phyloP scores from a whole-genome alignment of 2,329 filamentous ascomycete genomes.

The Aciculosporium take region DNA sequence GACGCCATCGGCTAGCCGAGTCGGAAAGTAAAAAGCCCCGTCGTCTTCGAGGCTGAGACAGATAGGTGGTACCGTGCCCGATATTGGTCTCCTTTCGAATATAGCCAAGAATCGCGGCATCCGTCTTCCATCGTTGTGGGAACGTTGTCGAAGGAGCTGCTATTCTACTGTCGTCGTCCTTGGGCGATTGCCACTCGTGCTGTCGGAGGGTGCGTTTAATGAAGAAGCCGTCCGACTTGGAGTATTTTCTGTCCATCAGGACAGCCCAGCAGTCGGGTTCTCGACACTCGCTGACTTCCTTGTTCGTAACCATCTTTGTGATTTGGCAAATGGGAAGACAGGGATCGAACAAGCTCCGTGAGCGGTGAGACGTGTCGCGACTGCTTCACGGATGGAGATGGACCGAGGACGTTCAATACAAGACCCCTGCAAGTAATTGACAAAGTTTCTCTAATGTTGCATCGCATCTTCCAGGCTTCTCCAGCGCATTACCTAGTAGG shows the following conservation, averaged over 20 bases:
- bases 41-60: conserved; percentile 7
- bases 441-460: too few relatives aligned
- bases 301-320: background rate
- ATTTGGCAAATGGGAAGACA: too few relatives aligned
- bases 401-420: too few relatives aligned
- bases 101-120: background rate
- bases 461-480: too few relatives aligned
- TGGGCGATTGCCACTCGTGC: conserved; percentile 2
- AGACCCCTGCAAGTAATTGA: too few relatives aligned
- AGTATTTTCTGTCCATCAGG: background rate
- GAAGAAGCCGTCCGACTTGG: background rate
- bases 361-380: too few relatives aligned
- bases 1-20: conserved; percentile 3
- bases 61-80: conserved; percentile 2
- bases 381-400: too few relatives aligned
- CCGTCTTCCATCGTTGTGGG: background rate
- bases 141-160: background rate
- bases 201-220: conserved; percentile 2
- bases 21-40: conserved; percentile 5
- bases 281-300: background rate
- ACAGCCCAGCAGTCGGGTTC: background rate
- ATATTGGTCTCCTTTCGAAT: conserved; percentile 7
- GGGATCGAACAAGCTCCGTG: too few relatives aligned
- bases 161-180: too few relatives aligned
- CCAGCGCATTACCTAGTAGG: too few relatives aligned